Evolutionary conservation across 1,284 basidiomycete genomes (phyloP).

Genomic region (Trametes versicolor): DNA sequence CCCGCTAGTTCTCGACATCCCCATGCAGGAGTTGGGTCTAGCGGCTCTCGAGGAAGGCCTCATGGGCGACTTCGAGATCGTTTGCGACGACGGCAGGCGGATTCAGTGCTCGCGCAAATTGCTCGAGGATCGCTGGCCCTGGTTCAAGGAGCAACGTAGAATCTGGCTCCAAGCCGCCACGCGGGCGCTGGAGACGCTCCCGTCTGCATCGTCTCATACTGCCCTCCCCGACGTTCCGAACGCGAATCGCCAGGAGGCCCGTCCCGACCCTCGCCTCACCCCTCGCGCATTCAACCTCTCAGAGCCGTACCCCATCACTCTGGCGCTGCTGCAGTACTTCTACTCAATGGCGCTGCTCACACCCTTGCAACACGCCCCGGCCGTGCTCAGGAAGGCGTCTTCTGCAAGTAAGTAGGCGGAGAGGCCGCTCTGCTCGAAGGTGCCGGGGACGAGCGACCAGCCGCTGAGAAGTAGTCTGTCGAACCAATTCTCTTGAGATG

Average conservation of each 20-base stretch:
- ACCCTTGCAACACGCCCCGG: slow-evolving; percentile 89
- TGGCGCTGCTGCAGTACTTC: slow-evolving; percentile 93
- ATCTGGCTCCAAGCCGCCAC: slow-evolving; percentile 66
- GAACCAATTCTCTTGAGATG: slow-evolving; percentile 17
- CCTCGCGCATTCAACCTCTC: slow-evolving; percentile 85
- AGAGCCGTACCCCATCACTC: slow-evolving; percentile 89
- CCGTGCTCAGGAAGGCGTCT: slow-evolving; percentile 79
- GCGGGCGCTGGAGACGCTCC: slow-evolving; percentile 63
- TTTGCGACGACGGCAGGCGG: slow-evolving; percentile 89
- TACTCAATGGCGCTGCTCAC: slow-evolving; percentile 90
- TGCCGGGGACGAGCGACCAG: slow-evolving; percentile 12
- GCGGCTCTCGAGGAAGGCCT: slow-evolving; percentile 81
- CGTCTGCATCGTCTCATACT: slow-evolving; percentile 64
- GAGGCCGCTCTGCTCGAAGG: slow-evolving; percentile 12
- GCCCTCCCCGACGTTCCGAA: slow-evolving; percentile 67
- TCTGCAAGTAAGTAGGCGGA: slow-evolving; percentile 1
- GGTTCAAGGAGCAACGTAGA: slow-evolving; percentile 84
- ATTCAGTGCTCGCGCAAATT: slow-evolving; percentile 85
- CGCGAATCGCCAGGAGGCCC: slow-evolving; percentile 54
- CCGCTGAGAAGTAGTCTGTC: slow-evolving; percentile 22
- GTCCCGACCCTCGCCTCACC: slow-evolving; percentile 79
- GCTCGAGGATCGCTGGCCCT: slow-evolving; percentile 90
- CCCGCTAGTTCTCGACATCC: slow-evolving; percentile 68
- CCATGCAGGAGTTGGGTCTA: slow-evolving; percentile 81
- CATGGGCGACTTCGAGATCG: slow-evolving; percentile 87